Evolutionary conservation across 176 grass and related monocot genomes (phyloP), one percentile per base, ranked within the genome.

Genomic region (Triticum timopheevii): DNA sequence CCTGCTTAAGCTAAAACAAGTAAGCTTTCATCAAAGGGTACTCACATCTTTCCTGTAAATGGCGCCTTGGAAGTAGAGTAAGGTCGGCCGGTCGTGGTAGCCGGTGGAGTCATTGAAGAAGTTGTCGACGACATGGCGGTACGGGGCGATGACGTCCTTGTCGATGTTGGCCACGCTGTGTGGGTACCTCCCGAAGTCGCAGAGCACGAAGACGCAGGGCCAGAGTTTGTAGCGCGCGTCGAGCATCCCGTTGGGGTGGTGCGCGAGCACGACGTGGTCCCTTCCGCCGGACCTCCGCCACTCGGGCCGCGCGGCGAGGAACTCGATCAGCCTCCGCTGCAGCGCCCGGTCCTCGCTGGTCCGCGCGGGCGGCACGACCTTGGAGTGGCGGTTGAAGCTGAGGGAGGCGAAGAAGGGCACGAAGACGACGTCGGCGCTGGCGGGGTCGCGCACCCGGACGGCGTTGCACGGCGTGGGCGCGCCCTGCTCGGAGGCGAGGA

Each of bases 21-120:
- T n/a, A 52, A 24, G 28, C 31, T 74, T 5, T 75, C 19, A 33
- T 22, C 17, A 75, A 77, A 90, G 65, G 50, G 61, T 22, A 30
- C 84, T 94, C 88, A 98, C 96, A 86, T 98, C 96, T 80, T 98
- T 98, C 84, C 96, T 91, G 86, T 98, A 98, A 75, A 98, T 98
- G 80, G 97, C 92, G 15, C 97, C 97, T 79, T 91, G 92, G 82
- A 98, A 98, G 69, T 94, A 98, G 84, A 96, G 84, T 72, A 94
- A 80, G 23, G 92, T 98, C 8, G 88, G 92, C 0, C 97, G 94
- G 63, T 90, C 56, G 64, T 93, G 77, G 88, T 93, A 98, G 6
- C 87, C 87, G 74, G 92, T 72, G 40, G 97, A 88, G 76, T 98
- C 94, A 25, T 96, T 96, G 23, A 86, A 31, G 82, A 85, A 90